Conservation (phyloP, 768 basidiomycete genomes). For the Phaeolepiota aurea region DNA sequence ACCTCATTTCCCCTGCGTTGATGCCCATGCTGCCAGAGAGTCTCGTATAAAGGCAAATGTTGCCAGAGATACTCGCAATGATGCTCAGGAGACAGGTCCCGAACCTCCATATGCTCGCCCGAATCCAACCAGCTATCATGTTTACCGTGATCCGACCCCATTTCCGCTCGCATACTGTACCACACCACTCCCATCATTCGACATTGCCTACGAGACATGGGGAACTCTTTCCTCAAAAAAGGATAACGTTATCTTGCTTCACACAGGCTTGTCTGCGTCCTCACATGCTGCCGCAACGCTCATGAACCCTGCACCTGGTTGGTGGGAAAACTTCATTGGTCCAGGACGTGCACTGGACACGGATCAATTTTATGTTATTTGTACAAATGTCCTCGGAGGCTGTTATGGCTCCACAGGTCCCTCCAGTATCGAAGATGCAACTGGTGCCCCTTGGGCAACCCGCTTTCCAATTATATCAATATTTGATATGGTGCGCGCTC, state of each 20-base stretch:
- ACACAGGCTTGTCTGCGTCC: conserved; percentile 93
- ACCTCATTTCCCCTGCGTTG: conserved; percentile 67
- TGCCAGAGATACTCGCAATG: conserved; percentile 10
- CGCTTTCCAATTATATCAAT: conserved; percentile 87
- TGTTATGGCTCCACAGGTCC: conserved; percentile 98
- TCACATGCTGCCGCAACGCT: conserved; percentile 87
- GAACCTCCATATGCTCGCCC: conserved; percentile 81
- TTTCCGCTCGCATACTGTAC: conserved; percentile 54
- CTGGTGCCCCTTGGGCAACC: conserved; percentile 74
- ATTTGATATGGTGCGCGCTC: conserved; percentile 96
- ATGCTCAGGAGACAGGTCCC: conserved; percentile 47
- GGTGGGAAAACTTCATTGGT: conserved; percentile 99
- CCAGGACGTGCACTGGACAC: conserved; percentile 94
- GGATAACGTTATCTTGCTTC: conserved; percentile 90
- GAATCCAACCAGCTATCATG: conserved; percentile 61
- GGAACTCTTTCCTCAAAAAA: conserved; percentile 69
- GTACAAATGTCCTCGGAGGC: conserved; percentile 94
- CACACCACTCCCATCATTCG: conserved; percentile 54
- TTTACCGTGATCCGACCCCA: conserved; percentile 54
- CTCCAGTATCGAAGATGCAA: conserved; percentile 66
- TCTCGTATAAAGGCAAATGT: conserved; percentile 33
- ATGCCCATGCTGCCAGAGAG: conserved; percentile 69
- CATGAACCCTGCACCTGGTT: conserved; percentile 74
- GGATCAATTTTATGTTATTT: conserved; percentile 84
- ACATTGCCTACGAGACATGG: conserved; percentile 98